These are phyloP conservation scores for Fusarium nisikadoi DNA, from an alignment of 2,329 filamentous ascomycete species.

Conservation along the genomic window DNA sequence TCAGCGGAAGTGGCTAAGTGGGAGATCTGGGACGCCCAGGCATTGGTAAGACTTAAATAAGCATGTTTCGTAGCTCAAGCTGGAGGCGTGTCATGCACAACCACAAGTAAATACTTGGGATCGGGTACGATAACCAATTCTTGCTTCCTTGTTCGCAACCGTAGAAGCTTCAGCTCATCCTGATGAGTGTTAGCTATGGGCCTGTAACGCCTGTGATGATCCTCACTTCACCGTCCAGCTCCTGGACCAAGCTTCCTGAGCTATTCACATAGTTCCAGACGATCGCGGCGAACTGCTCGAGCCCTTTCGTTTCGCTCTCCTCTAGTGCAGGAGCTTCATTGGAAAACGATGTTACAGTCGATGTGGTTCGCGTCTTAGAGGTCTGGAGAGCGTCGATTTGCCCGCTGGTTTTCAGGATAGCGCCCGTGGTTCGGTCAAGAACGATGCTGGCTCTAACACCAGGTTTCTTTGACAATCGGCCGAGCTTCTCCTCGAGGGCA, in stretches of 20 bases:
- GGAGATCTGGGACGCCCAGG: slow-evolving; percentile 19
- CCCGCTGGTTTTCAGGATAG: slow-evolving; percentile 80
- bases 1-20: slow-evolving; percentile 20
- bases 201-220: slow-evolving; percentile 1
- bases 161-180: slow-evolving; percentile 81
- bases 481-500: slow-evolving; percentile 72
- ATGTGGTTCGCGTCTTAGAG: slow-evolving; percentile 50
- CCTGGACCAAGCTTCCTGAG: slow-evolving; percentile 75
- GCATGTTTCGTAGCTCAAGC: slow-evolving; percentile 56
- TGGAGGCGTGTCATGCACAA: slow-evolving; percentile 83
- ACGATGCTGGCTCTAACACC: slow-evolving; percentile 83
- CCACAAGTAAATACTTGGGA: slow-evolving; percentile 79
- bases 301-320: slow-evolving; percentile 64
- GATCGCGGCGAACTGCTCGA: slow-evolving; percentile 78
- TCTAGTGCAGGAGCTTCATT: slow-evolving; percentile 56
- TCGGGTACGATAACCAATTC: slow-evolving; percentile 88
- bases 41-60: slow-evolving; percentile 28
- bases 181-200: slow-evolving; percentile 48
- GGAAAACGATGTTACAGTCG: slow-evolving; percentile 57
- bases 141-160: slow-evolving; percentile 84
- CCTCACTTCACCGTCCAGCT: slow-evolving; percentile 75
- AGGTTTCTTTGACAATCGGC: slow-evolving; percentile 78
- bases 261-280: slow-evolving; percentile 80
- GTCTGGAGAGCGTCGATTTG: slow-evolving; percentile 67
- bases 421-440: slow-evolving; percentile 75